Evolutionary conservation across 257 asterid species (phyloP).

Genomic region (Striga asiatica): DNA sequence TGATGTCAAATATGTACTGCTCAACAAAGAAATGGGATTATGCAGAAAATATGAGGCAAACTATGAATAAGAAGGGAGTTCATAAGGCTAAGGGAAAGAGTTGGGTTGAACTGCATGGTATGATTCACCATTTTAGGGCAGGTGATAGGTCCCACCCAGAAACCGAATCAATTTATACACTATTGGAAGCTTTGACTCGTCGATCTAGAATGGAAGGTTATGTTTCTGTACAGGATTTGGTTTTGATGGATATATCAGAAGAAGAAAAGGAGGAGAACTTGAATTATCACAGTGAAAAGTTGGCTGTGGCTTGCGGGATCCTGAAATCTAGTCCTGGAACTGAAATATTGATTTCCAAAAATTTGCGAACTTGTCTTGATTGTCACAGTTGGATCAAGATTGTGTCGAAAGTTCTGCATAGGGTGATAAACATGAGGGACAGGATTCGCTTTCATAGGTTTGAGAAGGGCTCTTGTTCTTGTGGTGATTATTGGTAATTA

Average conservation of each 20-base stretch:
- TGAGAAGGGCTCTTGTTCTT: conserved; percentile 52
- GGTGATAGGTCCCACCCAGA: conserved; percentile 54
- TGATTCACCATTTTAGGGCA: conserved; percentile 52
- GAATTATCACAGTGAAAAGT: conserved; percentile 61
- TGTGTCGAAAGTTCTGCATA: conserved; percentile 44
- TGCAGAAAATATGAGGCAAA: conserved; percentile 44
- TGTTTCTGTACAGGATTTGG: conserved; percentile 32
- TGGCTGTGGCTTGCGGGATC: conserved; percentile 63
- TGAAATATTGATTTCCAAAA: conserved; percentile 48
- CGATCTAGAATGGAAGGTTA: conserved; percentile 55
- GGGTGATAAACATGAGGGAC: conserved; percentile 66
- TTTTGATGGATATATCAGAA: conserved; percentile 74
- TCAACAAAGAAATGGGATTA: conserved; percentile 46
- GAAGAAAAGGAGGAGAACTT: conserved; percentile 79
- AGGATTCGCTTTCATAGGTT: conserved; percentile 69
- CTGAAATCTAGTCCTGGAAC: conserved; percentile 61
- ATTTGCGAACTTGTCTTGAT: conserved; percentile 67
- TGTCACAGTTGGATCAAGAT: conserved; percentile 75
- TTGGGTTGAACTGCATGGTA: conserved; percentile 53
- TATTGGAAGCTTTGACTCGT: conserved; percentile 39
- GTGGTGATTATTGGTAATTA: conserved; percentile 69
- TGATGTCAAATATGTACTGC: conserved; percentile 62
- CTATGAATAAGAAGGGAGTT: conserved; percentile 47
- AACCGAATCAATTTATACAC: conserved; percentile 36
- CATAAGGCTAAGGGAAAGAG: conserved; percentile 59